phyloP scores from a whole-genome alignment of 2,329 filamentous ascomycete species.

The Tolypocladium guangdongense region DNA sequence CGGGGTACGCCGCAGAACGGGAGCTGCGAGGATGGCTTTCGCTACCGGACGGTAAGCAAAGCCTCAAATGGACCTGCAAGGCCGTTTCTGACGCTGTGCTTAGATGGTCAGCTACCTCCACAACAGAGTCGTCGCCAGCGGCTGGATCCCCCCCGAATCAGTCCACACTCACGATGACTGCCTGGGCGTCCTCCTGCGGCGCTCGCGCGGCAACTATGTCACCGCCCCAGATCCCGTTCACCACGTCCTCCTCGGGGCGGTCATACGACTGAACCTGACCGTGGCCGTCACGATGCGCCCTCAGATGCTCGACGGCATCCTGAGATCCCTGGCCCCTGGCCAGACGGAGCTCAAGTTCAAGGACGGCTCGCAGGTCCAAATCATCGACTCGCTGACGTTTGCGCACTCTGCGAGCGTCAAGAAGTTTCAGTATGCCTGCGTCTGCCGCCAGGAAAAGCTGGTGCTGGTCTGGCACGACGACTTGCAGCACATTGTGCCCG shows the following conservation, averaged over 20 bases:
- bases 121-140: constrained; percentile 15
- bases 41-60: constrained; percentile 17
- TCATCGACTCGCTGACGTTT: constrained; percentile 30
- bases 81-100: not conserved
- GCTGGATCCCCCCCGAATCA: constrained; percentile 16
- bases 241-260: constrained; percentile 26
- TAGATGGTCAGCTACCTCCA: constrained; percentile 22
- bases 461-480: constrained; percentile 33
- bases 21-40: constrained; percentile 17
- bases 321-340: constrained; percentile 25
- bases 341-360: constrained; percentile 31
- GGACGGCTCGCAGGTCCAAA: constrained; percentile 31
- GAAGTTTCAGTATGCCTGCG: constrained; percentile 30
- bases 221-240: constrained; percentile 27
- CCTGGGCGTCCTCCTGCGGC: constrained; percentile 25
- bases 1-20: not conserved
- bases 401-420: constrained; percentile 26
- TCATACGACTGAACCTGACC: constrained; percentile 31
- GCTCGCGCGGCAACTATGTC: constrained; percentile 28
- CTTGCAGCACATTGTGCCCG: constrained; percentile 25
- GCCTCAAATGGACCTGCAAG: not conserved
- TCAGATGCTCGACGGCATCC: constrained; percentile 32
- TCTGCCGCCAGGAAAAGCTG: constrained; percentile 28
- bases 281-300: constrained; percentile 39
- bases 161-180: constrained; percentile 9